These are phyloP conservation scores for Tuctoria greenei DNA, from an alignment of 176 grass and related monocot genomes.

Conservation along the genomic window DNA sequence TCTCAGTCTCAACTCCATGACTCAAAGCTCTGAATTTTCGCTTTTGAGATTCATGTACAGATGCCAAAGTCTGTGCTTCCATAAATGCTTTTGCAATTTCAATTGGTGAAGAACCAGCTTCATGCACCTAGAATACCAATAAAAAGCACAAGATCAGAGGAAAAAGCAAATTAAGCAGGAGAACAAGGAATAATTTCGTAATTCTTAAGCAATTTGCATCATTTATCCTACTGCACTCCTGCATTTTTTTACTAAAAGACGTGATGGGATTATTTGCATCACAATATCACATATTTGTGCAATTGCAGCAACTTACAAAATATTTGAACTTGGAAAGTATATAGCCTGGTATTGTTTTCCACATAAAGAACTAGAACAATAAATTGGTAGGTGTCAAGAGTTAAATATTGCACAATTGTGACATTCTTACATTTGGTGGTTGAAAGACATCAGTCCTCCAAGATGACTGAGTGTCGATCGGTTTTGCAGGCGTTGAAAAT, in stretches of 20 bases:
- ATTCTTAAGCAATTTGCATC: conserved; percentile 13
- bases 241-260: neutral
- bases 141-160: conserved; percentile 31
- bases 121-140: conserved; percentile 46
- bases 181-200: neutral
- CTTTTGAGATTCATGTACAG: conserved; percentile 37
- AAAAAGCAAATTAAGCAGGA: conserved; percentile 12
- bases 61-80: conserved; percentile 46
- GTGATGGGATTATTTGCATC: neutral
- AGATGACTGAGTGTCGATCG: conserved; percentile 19
- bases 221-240: neutral
- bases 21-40: conserved; percentile 45
- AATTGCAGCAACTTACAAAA: neutral
- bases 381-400: conserved; percentile 1
- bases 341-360: neutral
- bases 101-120: conserved; percentile 51
- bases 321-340: conserved; percentile 26
- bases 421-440: conserved; percentile 48
- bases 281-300: neutral
- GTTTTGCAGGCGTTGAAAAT: conserved; percentile 32
- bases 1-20: conserved; percentile 41
- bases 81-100: conserved; percentile 81
- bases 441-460: conserved; percentile 10
- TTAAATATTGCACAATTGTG: neutral
- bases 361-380: conserved; percentile 14